These are phyloP conservation scores for Psilocybe azurescens DNA, from an alignment of 768 basidiomycete genomes.

Conservation along the genomic window DNA sequence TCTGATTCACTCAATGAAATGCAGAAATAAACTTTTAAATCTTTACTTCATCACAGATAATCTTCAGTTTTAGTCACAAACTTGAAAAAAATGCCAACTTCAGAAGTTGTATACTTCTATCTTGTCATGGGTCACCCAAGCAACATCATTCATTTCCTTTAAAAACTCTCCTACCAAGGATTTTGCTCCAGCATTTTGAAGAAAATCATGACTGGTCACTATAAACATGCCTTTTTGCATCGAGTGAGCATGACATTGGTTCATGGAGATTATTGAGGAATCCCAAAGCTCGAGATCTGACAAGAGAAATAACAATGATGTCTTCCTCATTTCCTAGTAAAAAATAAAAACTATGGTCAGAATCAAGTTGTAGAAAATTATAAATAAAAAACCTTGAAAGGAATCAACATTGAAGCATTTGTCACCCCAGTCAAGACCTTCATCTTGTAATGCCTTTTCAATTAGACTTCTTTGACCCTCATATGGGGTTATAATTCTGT, in stretches of 20 bases:
- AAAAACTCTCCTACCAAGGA: slow-evolving; percentile 51
- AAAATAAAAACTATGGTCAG: slow-evolving; percentile 3
- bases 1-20: not conserved
- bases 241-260: slow-evolving; percentile 91
- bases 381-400: slow-evolving; percentile 68
- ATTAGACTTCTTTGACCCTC: slow-evolving; percentile 69
- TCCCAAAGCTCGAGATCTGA: slow-evolving; percentile 62
- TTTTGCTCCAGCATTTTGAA: slow-evolving; percentile 54
- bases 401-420: slow-evolving; percentile 87
- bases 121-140: slow-evolving; percentile 26
- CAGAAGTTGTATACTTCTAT: slow-evolving; percentile 39
- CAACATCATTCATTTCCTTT: slow-evolving; percentile 37
- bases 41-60: slow-evolving; percentile 10
- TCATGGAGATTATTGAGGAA: slow-evolving; percentile 67
- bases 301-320: slow-evolving; percentile 75
- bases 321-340: slow-evolving; percentile 83
- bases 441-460: slow-evolving; percentile 57
- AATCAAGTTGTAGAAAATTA: slow-evolving; percentile 8
- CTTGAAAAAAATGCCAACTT: not conserved
- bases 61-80: not conserved
- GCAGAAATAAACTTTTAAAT: slow-evolving; percentile 2
- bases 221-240: slow-evolving; percentile 83
- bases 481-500: slow-evolving; percentile 82
- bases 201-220: slow-evolving; percentile 63
- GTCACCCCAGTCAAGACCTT: slow-evolving; percentile 63